phyloP scores from a whole-genome alignment of 2,329 filamentous ascomycete species.

The Mycosphaerelloides madeirae region DNA sequence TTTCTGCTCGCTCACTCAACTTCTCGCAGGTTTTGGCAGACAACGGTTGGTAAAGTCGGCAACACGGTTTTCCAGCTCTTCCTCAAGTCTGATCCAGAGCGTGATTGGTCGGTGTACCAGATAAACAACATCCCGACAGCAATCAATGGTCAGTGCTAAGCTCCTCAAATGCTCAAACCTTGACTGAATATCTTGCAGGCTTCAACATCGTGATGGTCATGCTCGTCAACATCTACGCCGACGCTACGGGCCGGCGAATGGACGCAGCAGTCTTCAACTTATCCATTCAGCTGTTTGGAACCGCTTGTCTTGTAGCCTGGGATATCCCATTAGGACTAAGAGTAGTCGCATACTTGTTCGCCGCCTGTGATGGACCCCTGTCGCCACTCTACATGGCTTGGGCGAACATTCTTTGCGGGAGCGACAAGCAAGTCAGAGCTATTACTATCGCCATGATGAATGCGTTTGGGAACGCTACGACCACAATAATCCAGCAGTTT shows the following conservation, averaged over 20 bases:
- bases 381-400: conserved; percentile 35
- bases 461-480: too few relatives aligned
- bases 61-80: conserved; percentile 16
- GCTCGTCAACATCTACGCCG: conserved; percentile 22
- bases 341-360: conserved; percentile 35
- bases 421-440: conserved; percentile 34
- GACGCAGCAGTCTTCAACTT: conserved; percentile 32
- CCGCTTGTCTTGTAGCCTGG: conserved; percentile 13
- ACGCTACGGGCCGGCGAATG: conserved; percentile 33
- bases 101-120: conserved; percentile 12
- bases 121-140: conserved; percentile 16
- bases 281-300: conserved; percentile 8
- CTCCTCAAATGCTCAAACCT: background rate
- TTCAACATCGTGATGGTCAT: conserved; percentile 13
- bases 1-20: too few relatives aligned
- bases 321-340: conserved; percentile 25
- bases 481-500: too few relatives aligned
- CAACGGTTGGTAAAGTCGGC: too few relatives aligned
- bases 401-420: conserved; percentile 34
- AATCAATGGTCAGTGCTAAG: conserved; percentile 9
- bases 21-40: too few relatives aligned
- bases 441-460: conserved; percentile 34
- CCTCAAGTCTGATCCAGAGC: conserved; percentile 10
- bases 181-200: background rate
- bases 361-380: conserved; percentile 34